Base-by-base conservation (phyloP, 2,329 filamentous ascomycete species). In the Aspergillus ibericus region DNA sequence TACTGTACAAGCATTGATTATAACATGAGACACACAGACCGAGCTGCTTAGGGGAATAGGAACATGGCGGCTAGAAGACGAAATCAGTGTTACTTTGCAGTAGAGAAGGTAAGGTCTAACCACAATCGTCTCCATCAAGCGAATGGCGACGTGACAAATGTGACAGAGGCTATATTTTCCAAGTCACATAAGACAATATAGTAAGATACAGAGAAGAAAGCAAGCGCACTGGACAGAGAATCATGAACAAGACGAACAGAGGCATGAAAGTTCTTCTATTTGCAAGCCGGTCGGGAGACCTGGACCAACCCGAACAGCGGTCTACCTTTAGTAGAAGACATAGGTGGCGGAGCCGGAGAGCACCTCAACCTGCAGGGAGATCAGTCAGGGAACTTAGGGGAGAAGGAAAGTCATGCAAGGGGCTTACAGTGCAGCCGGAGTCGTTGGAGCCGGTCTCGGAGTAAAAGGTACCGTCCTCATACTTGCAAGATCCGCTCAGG, bases 351-450 rank as follows among this genome's bases (percentile, higher is more conserved):
- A 77, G 60, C 82, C 82, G 27, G 78, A 79, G 59, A 75, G 70
- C 57, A 83, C 72, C 59, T 80, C 72, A 56, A 82, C 80, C 82
- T 84, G 53, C 35, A 40, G 25, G 32, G 13, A 44, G 40, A 49
- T 27, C 22, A 53, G 46, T 18, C 16, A 50, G 15, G 32, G 32
- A 34, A 8, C 13, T 13, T n/a, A 34, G 12, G 10, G 10, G 15
- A 15, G n/a, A 13, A 22, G 16, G n/a, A 15, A 6, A 10, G 7
- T 25, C 40, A 38, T 4, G 35, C 2, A 60, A 84, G 34, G 55
- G n/a, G 46, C 90, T 83, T 87, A 95, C 91, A 52, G 92, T 96
- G 85, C 92, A 96, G 60, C 92, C 91, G 62, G 78, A 81, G 59
- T 76, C 72, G 64, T 83, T 83, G 63, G 70, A 71, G 59, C 78